Conservation (phyloP, 306 rosid species). For the Vigna hirtella region DNA sequence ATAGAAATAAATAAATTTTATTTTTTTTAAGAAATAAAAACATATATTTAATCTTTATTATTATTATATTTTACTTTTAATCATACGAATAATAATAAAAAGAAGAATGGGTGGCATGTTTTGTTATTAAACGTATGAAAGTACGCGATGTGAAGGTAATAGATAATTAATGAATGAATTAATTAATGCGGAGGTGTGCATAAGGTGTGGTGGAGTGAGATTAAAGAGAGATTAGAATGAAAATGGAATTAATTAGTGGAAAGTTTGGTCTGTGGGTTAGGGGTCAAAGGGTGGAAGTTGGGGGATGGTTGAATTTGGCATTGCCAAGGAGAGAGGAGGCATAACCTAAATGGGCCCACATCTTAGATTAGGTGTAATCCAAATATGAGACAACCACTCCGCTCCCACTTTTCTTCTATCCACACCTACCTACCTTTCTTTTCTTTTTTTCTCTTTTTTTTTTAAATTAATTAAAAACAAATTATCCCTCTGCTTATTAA, state of each 20-base stretch:
- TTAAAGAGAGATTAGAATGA: neutral
- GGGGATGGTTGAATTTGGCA: slow-evolving; percentile 29
- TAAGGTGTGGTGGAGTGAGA: neutral
- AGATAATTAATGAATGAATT: too few species aligned
- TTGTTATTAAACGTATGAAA: neutral
- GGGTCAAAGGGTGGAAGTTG: slow-evolving; percentile 44
- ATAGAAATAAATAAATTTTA: too few species aligned
- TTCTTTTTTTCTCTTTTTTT: too few species aligned
- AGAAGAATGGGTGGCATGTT: neutral
- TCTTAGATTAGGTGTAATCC: slow-evolving; percentile 44
- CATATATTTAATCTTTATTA: too few species aligned
- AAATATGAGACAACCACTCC: slow-evolving; percentile 40
- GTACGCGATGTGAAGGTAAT: neutral
- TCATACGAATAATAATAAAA: neutral
- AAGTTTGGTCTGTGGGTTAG: slow-evolving; percentile 57
- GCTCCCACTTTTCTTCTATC: slow-evolving; percentile 44
- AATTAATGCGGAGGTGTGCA: too few species aligned
- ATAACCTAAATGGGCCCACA: slow-evolving; percentile 52
- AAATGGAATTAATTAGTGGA: slow-evolving; percentile 4
- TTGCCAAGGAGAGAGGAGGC: slow-evolving; percentile 59
- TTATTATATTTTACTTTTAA: too few species aligned
- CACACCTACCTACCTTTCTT: neutral
- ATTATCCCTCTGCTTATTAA: too few species aligned
- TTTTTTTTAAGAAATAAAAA: too few species aligned
- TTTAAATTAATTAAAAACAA: too few species aligned